Evolutionary conservation across 2,329 filamentous ascomycete genomes (phyloP), one percentile per base, ranked within the genome.

Genomic region (Alternaria infectoria): DNA sequence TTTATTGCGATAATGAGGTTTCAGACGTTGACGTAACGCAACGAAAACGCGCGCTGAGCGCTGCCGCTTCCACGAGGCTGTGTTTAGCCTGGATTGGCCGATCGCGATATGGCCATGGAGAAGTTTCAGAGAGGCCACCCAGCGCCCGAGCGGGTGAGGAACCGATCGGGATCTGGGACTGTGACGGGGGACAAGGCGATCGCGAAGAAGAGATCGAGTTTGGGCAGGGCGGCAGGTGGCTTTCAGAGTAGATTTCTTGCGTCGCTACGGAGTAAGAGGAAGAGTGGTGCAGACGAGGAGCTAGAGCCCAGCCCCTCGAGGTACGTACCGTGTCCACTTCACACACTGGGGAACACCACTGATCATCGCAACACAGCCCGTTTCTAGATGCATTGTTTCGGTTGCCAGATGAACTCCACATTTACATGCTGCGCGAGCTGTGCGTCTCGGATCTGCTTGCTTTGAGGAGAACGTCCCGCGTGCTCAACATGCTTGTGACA

Each of bases 371-470:
- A 52, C 49, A 23, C 52, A 78, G 76, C 63, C 69, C 69, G 2
- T 77, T 78, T 62, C 70, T 78, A 36, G 71, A 70, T 30, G 72
- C 71, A 15, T 65, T 79, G 59, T 72, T 79, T 50, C 72, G 71
- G 13, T 68, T 79, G 51, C 77, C 77, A 13, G 72, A 73, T 58
- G 77, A 79, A 63, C 68, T 79, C 47, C 74, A 77, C 61, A 69
- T 78, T 9, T 69, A 75, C 59, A 76, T 79, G 40, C 64, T 79
- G 43, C 73, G 74, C 66, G 71, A 77, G 57, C 67, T 79, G 7
- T 74, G 69, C 58, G 74, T 79, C 40, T 72, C 74, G 15, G 77
- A 79, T 49, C 59, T 79, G 40, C 68, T 79, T 21, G 69, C 76
- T 26, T 61, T 79, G 30, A 72, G 77, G 28, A 67, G 62, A 44